phyloP scores from a whole-genome alignment of 169 alveolate genomes.

The Plasmodium gonderi region DNA sequence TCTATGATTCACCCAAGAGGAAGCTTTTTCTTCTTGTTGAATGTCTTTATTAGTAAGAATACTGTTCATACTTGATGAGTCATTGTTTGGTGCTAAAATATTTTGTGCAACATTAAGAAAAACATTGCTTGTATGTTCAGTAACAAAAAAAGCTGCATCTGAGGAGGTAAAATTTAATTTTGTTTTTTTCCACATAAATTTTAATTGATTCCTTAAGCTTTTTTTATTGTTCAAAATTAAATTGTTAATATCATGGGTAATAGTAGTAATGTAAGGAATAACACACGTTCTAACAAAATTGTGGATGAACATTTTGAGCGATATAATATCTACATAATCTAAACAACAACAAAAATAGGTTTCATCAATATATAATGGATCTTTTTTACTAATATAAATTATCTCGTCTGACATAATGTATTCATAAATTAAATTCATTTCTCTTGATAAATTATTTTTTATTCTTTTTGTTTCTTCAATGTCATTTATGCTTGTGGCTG shows the following conservation, averaged over 20 bases:
- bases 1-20: background rate
- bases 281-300: constrained; percentile 34
- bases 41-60: background rate
- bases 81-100: background rate
- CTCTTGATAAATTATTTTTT: background rate
- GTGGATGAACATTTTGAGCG: constrained; percentile 56
- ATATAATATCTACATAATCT: constrained; percentile 17
- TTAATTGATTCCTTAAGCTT: constrained; percentile 24
- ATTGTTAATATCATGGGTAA: constrained; percentile 27
- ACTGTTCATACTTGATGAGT: background rate
- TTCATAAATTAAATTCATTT: constrained; percentile 24
- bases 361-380: constrained; percentile 43
- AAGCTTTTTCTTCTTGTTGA: background rate
- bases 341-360: constrained; percentile 42
- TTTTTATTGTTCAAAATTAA: constrained; percentile 34
- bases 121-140: constrained; percentile 67
- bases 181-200: constrained; percentile 64
- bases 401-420: constrained; percentile 23
- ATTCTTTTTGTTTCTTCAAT: constrained; percentile 19
- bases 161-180: constrained; percentile 24
- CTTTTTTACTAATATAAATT: constrained; percentile 40
- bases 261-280: constrained; percentile 18
- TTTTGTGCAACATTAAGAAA: constrained; percentile 35
- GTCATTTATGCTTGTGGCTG: constrained; percentile 1
- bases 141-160: constrained; percentile 52